These are phyloP conservation scores for Monosporascus sp. DNA, from an alignment of 2,329 filamentous ascomycete genomes.

Conservation along the genomic window DNA sequence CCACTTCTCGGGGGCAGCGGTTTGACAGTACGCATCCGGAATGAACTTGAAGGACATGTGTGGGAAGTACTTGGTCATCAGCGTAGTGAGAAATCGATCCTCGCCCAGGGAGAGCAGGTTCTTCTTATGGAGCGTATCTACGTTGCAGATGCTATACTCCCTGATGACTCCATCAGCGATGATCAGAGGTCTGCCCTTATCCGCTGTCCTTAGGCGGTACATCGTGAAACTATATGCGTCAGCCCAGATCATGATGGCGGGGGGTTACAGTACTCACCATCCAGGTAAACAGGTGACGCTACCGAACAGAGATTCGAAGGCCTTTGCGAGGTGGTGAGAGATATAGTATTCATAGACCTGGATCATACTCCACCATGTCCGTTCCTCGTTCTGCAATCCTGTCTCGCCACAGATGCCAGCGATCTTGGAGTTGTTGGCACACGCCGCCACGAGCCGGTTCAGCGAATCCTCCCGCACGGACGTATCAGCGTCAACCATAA, in stretches of 20 bases:
- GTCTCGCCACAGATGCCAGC: conserved; percentile 97
- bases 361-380: conserved; percentile 99
- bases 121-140: conserved; percentile 92
- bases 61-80: conserved; percentile 98
- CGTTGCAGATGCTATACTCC: conserved; percentile 82
- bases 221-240: conserved; percentile 76
- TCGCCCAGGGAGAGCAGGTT: conserved; percentile 75
- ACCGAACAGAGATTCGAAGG: conserved; percentile 95
- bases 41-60: conserved; percentile 95
- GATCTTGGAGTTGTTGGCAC: conserved; percentile 91
- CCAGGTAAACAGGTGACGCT: conserved; percentile 98
- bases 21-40: conserved; percentile 86
- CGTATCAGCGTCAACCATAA: conserved; percentile 98
- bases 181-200: conserved; percentile 90
- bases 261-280: conserved; percentile 63
- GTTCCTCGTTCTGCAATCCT: conserved; percentile 89
- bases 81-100: conserved; percentile 82
- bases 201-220: conserved; percentile 91
- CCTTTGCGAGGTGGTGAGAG: conserved; percentile 92
- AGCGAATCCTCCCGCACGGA: conserved; percentile 87
- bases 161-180: conserved; percentile 82
- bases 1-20: conserved; percentile 91
- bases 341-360: conserved; percentile 99
- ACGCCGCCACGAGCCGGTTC: conserved; percentile 87
- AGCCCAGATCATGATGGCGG: conserved; percentile 24